Conservation (phyloP, 2,329 filamentous ascomycete genomes). For the Cladosporium sp. region DNA sequence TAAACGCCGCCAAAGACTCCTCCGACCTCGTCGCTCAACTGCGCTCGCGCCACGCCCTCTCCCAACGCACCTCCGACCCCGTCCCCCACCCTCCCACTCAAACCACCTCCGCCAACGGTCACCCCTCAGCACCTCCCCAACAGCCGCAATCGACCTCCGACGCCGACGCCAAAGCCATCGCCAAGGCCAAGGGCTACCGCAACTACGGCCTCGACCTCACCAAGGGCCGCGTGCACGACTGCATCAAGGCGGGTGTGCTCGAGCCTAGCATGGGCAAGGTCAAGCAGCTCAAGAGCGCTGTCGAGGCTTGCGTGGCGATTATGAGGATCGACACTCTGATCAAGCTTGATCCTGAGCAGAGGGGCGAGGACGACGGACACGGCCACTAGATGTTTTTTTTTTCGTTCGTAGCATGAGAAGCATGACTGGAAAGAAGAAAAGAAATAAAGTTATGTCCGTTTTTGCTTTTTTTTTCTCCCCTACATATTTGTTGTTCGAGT, state of each 20-base stretch:
- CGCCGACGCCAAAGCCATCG: constrained; percentile 82
- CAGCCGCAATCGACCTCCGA: constrained; percentile 27
- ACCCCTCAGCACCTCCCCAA: constrained; percentile 25
- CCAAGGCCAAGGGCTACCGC: constrained; percentile 95
- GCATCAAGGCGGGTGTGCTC: constrained; percentile 90
- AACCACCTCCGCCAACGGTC: constrained; percentile 36
- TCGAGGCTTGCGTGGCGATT: constrained; percentile 97
- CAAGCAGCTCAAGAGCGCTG: constrained; percentile 95
- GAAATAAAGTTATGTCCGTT: not conserved
- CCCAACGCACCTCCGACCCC: constrained; percentile 88
- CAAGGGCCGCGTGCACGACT: constrained; percentile 88
- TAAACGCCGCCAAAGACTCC: constrained; percentile 96
- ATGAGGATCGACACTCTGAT: constrained; percentile 99
- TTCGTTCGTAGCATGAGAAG: not conserved
- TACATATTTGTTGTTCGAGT: not conserved
- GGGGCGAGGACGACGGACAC: constrained; percentile 63
- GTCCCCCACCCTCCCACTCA: constrained; percentile 45
- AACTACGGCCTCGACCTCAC: constrained; percentile 94
- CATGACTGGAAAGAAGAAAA: constrained; percentile 1
- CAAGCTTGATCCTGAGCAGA: constrained; percentile 90
- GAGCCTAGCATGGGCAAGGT: constrained; percentile 99
- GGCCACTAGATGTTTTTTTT: constrained; percentile 37
- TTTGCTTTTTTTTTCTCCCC: not conserved
- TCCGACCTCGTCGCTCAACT: constrained; percentile 95
- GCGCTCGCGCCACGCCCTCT: constrained; percentile 88